Evolutionary conservation across 1,284 basidiomycete species (phyloP), one percentile per base, ranked within the genome.

Genomic region (Malassezia vespertilionis): DNA sequence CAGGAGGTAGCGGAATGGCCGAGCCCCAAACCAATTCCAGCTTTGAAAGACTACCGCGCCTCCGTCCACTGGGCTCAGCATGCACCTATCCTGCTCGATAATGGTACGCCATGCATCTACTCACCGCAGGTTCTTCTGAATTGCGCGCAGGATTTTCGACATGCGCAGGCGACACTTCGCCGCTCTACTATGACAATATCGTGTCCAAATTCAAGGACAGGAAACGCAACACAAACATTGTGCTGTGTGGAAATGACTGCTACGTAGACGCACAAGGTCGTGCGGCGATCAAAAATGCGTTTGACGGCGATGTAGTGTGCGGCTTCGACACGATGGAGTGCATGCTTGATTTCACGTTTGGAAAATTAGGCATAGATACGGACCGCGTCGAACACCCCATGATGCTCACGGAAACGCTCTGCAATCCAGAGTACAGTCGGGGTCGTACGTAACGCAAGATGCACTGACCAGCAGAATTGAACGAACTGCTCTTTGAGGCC

Each of bases 401-500:
- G 21, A 74, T 93, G 52, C 93, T 97, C 86, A 84, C 88, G 0
- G 93, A 99, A 71, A 78, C 88, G 9, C 75, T 97, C 2, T 83
- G 82, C 54, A 87, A 88, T 31, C 89, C 90, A 0, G 72, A 91
- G 22, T 87, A 91, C 72, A 91, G 87, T 9, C 77, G 93, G 69
- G 77, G 81, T 28, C 72, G 87, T 89, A 71, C 50, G 84, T 78
- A 15, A 15, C 22, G n/a, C 10, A 23, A 11, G 11, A 9, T 11
- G 10, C 17, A 22, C 10, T 23, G 18, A 12, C 8, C 61, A 14
- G 14, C 28, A 85, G 85, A 93, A 52, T 93, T 89, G 21, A 90
- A 89, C 1, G 93, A 99, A 69, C 79, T 99, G 20, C 79, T 97
- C 71, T 99, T 99, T 67, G 93, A 99, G 74, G 80, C 82, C 37